Evolutionary conservation across 495 filamentous ascomycete species (phyloP), one percentile per base, ranked within the genome.

Genomic region (Penicillium pancosmium): DNA sequence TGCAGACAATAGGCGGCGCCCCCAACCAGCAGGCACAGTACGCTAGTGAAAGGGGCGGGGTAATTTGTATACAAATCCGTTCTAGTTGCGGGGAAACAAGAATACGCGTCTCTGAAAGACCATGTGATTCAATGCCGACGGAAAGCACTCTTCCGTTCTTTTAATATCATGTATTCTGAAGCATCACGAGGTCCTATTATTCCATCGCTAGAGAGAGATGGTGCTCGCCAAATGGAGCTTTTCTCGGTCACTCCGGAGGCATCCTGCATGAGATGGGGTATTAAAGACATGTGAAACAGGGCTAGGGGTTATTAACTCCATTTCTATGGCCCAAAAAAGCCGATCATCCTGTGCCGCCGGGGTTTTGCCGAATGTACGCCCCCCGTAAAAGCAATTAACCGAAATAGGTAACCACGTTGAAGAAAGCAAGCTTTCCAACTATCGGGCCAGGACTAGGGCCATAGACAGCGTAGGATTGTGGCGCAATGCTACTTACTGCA

Each of bases 301-400:
- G 31, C 19, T 48, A 27, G 46, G 19, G 21, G 2, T 6, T 44
- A n/a, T 19, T 44, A 44, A 27, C 19, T 23, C 18, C 23, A 27
- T 3, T 13, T 1, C 21, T 25, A 27, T 27, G 11, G 46, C 18
- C 3, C 4, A 18, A 16, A 16, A 18, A 44, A 6, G 15, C 8
- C 16, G 16, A 19, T 16, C 7, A 3, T 18, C n/a, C 9, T 5
- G 58, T 55, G 52, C 58, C 58, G 41, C 58, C 58, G 58, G 58
- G 47, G 15, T 60, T 60, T 60, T 60, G 38, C 58, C 58, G 10
- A 51, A 50, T 47, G 5, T 18, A 19, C 15, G 41, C n/a, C 16
- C 16, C 40, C 15, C n/a, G 15, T 21, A 10, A 34, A 33, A 12
- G 43, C 11, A 56, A 52, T 57, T 56, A 56, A 52, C 59, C 59